These are phyloP conservation scores for Wallacemonas sp. DNA, from an alignment of 208 protist genomes.

Conservation along the genomic window DNA sequence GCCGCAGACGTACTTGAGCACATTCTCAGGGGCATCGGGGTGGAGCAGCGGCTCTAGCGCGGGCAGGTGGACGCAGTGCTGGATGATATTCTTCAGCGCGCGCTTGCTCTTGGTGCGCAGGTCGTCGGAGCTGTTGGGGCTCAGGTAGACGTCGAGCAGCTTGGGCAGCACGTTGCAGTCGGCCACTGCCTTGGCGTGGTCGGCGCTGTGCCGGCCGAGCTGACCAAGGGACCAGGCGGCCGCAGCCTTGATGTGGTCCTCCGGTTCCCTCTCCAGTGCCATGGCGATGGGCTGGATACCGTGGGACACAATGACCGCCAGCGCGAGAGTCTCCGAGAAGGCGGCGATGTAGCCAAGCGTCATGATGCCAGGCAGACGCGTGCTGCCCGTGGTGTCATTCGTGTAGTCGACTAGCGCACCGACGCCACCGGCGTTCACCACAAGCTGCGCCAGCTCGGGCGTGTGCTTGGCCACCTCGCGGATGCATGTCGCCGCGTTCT, in stretches of 20 bases:
- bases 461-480: slow-evolving; percentile 99
- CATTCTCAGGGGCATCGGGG: slow-evolving; percentile 93
- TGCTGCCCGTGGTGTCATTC: slow-evolving; percentile 89
- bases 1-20: slow-evolving; percentile 97
- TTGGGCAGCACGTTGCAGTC: slow-evolving; percentile 95
- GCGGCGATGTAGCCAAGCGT: slow-evolving; percentile 98
- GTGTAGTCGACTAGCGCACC: slow-evolving; percentile 98
- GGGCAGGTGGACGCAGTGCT: slow-evolving; percentile 95
- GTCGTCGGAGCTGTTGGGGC: slow-evolving; percentile 92
- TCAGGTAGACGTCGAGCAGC: slow-evolving; percentile 92
- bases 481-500: slow-evolving; percentile 97
- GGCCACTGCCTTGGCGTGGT: slow-evolving; percentile 97
- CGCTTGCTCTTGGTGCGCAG: slow-evolving; percentile 96
- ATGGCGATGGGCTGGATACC: slow-evolving; percentile 92
- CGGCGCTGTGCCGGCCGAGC: slow-evolving; percentile 96
- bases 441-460: slow-evolving; percentile 96
- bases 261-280: slow-evolving; percentile 90
- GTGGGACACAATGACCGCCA: slow-evolving; percentile 95
- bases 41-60: slow-evolving; percentile 97
- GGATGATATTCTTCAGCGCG: slow-evolving; percentile 96
- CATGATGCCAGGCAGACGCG: slow-evolving; percentile 97
- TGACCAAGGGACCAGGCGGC: slow-evolving; percentile 95
- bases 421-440: slow-evolving; percentile 98
- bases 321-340: slow-evolving; percentile 97
- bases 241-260: slow-evolving; percentile 96